A percentile compares a stretch with the other conserved stretches of the same genome.
Evolutionary conservation across 2,329 filamentous ascomycete genomes (phyloP).

Genomic region (Clonostachys chloroleuca): DNA sequence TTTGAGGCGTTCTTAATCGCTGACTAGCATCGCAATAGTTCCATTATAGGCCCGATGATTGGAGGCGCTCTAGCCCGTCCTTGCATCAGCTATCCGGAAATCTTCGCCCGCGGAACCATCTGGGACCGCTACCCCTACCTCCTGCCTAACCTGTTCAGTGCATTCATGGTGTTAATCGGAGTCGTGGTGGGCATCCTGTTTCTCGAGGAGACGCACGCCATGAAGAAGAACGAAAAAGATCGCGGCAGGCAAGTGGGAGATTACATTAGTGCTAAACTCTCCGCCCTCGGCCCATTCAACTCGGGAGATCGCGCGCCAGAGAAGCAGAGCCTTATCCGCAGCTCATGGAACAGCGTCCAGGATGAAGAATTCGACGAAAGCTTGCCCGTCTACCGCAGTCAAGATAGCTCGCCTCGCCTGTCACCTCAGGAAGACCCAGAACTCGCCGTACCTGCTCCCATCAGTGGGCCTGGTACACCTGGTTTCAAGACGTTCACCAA

Average conservation of each 20-base stretch:
- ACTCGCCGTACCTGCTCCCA: conserved; percentile 11
- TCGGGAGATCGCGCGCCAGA: conserved; percentile 38
- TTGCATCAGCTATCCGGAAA: conserved; percentile 71
- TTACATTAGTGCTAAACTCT: conserved; percentile 53
- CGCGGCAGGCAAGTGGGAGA: conserved; percentile 72
- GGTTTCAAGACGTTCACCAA: conserved; percentile 66
- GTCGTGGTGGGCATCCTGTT: conserved; percentile 79
- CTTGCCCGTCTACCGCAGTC: conserved; percentile 65
- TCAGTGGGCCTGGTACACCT: background rate
- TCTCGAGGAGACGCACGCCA: conserved; percentile 87
- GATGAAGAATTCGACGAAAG: conserved; percentile 40
- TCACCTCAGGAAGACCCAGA: conserved; percentile 19
- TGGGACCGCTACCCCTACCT: conserved; percentile 89
- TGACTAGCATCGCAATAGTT: conserved; percentile 42
- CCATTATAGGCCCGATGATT: conserved; percentile 87
- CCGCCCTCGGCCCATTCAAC: conserved; percentile 19
- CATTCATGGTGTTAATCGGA: conserved; percentile 70
- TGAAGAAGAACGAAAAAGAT: conserved; percentile 74
- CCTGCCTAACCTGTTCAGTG: conserved; percentile 87
- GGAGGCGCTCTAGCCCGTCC: conserved; percentile 87
- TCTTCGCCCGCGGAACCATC: conserved; percentile 70
- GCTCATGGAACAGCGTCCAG: too few species aligned
- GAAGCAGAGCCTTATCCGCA: conserved; percentile 47
- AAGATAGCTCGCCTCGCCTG: conserved; percentile 48
- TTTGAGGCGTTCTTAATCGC: conserved; percentile 10